Base-by-base conservation (phyloP, 768 basidiomycete species). In the Agaricus sinodeliciosus region DNA sequence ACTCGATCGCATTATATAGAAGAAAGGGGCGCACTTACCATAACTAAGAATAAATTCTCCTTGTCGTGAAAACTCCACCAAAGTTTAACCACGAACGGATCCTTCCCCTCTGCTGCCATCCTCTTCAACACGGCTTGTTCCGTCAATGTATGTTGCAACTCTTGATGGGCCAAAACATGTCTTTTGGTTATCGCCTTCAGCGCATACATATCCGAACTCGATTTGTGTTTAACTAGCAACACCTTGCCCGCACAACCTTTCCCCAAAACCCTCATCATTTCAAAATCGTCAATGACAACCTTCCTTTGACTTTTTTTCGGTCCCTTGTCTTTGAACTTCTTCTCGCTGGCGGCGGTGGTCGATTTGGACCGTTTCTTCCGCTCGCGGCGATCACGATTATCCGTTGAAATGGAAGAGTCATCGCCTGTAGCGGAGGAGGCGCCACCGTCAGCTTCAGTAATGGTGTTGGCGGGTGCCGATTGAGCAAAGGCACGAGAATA, bases 11-110 rank as follows among this genome's bases (percentile, higher is more conserved):
- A 22, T 22, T 22, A 22, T 3, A 22, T 22, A 27, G 27, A 11
- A 43, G 15, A 45, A 8, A 41, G 48, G 43, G 49, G 60, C 58
- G 56, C 59, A 73, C 70, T 60, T 56, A 87, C 89, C 88, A 99
- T 94, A 41, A 97, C 92, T 63, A 99, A 80, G 71, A 94, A 98
- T 57, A 98, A 70, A 64, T 96, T 95, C 67, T 97, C 93, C 71
- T 90, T 89, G 70, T 98, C 94, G 69, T 97, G 94, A 73, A 98
- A 99, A 69, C 89, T 89, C 87, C 90, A 94, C 83, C 92, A 90
- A 15, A 99, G 80, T 67, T 87, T 91, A 56, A 97, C 92, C 48
- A 98, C 90, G 66, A 98, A 99, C 9, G 93, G 93, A 65, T 97
- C 93, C 60, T 80, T 78, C 54, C 83, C 80, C 60, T 87, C 84